Percentiles rank a stretch among this genome's conserved stretches.
These are phyloP conservation scores for Fusarium musae DNA, from an alignment of 2,329 filamentous ascomycete species.

Conservation along the genomic window DNA sequence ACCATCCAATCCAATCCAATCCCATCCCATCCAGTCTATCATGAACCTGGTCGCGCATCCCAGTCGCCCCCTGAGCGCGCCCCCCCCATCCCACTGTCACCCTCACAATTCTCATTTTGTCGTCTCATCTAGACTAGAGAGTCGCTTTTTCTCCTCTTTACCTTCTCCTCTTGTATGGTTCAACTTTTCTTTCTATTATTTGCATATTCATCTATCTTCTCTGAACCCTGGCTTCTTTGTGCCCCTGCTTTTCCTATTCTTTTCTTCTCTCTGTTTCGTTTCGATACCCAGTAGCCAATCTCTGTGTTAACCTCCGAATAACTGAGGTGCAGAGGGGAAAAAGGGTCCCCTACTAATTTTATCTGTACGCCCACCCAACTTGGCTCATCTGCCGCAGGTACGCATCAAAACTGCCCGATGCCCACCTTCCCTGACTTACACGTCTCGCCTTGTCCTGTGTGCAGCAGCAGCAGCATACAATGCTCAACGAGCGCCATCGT, in stretches of 20 bases:
- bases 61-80: constrained; percentile 38
- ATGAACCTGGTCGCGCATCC: constrained; percentile 40
- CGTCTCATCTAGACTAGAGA: constrained; percentile 29
- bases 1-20: constrained; percentile 7
- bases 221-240: constrained; percentile 15
- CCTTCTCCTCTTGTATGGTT: constrained; percentile 31
- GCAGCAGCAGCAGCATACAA: constrained; percentile 16
- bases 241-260: constrained; percentile 18
- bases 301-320: constrained; percentile 15
- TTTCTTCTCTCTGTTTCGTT: constrained; percentile 29
- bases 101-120: constrained; percentile 27
- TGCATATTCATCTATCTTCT: constrained; percentile 21
- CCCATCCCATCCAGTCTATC: constrained; percentile 1
- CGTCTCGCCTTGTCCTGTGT: constrained; percentile 23
- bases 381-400: constrained; percentile 31
- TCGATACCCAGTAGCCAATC: constrained; percentile 27
- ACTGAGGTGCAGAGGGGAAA: constrained; percentile 25
- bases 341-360: constrained; percentile 39
- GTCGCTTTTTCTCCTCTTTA: constrained; percentile 18
- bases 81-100: constrained; percentile 38
- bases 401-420: constrained; percentile 35
- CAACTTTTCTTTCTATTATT: constrained; percentile 28
- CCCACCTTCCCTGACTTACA: constrained; percentile 41
- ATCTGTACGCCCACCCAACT: constrained; percentile 33
- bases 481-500: constrained; percentile 9